Percentiles rank a stretch among this genome's conserved stretches.
phyloP scores from a whole-genome alignment of 2,329 filamentous ascomycete genomes.

The Arthrobotrys conoides region DNA sequence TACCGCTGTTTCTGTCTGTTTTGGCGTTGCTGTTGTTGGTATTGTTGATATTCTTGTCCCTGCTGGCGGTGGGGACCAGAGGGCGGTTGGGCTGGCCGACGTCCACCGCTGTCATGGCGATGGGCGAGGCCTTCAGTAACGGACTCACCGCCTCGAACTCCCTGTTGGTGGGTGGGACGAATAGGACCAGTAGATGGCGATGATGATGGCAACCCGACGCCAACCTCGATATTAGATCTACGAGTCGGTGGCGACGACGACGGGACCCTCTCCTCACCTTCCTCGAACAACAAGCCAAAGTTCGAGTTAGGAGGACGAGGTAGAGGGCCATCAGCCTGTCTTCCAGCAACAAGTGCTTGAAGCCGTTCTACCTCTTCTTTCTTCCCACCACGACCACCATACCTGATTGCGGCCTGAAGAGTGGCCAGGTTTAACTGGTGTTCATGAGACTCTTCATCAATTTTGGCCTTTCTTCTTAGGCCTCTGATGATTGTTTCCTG shows the following conservation, averaged over 20 bases:
- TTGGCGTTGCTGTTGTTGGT: neutral
- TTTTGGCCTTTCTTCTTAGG: neutral
- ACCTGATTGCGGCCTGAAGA: neutral
- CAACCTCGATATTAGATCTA: too few species aligned
- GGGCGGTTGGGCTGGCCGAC: neutral
- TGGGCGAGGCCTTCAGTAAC: neutral
- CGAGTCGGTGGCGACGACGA: too few species aligned
- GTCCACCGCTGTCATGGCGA: neutral
- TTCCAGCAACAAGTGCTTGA: neutral
- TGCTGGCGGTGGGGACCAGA: neutral
- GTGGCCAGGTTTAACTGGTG: neutral
- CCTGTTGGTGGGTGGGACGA: too few species aligned
- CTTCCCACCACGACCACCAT: neutral
- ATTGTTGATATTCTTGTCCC: neutral
- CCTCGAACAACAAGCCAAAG: neutral
- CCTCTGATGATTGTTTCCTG: neutral
- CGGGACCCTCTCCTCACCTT: too few species aligned
- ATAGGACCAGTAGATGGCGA: too few species aligned
- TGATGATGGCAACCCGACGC: too few species aligned
- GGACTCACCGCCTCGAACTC: too few species aligned
- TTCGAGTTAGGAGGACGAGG: neutral
- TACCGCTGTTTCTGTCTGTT: neutral
- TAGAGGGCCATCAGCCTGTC: neutral
- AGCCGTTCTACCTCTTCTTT: neutral
- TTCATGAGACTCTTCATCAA: neutral